A percentile compares a stretch with the other conserved stretches of the same genome.
These are phyloP conservation scores for Diaporthe citrichinensis DNA, from an alignment of 2,329 filamentous ascomycete species.

Conservation along the genomic window DNA sequence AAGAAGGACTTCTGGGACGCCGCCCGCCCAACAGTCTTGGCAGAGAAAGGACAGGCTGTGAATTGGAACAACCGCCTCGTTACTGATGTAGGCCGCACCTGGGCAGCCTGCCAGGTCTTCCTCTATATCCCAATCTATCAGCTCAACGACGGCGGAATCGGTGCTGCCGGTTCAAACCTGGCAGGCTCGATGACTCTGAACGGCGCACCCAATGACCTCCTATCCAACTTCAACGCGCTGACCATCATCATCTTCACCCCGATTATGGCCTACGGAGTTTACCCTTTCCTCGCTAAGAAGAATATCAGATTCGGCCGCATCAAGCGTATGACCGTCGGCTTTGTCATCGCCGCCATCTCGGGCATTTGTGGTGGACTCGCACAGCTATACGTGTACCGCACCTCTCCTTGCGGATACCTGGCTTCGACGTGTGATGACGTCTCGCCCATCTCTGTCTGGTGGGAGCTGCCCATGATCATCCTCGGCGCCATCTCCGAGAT, in stretches of 20 bases:
- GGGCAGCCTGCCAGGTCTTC: slow-evolving; percentile 56
- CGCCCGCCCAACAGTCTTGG: slow-evolving; percentile 69
- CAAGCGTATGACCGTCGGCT: slow-evolving; percentile 69
- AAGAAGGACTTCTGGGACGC: slow-evolving; percentile 70
- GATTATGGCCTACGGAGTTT: slow-evolving; percentile 67
- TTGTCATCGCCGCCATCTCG: slow-evolving; percentile 56
- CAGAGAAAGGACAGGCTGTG: slow-evolving; percentile 63
- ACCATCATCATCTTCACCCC: slow-evolving; percentile 70
- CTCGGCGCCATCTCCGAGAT: slow-evolving; percentile 69
- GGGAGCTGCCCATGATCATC: slow-evolving; percentile 64
- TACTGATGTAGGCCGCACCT: slow-evolving; percentile 71
- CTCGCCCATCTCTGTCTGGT: slow-evolving; percentile 65
- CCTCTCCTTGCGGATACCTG: slow-evolving; percentile 65
- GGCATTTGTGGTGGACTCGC: slow-evolving; percentile 66
- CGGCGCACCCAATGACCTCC: slow-evolving; percentile 71
- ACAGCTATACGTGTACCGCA: slow-evolving; percentile 71
- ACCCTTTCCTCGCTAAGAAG: slow-evolving; percentile 66
- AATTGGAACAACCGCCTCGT: slow-evolving; percentile 77
- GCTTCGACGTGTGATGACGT: slow-evolving; percentile 54
- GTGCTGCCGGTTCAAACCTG: slow-evolving; percentile 52
- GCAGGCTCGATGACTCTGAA: slow-evolving; percentile 59
- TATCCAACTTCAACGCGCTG: slow-evolving; percentile 72
- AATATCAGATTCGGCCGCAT: slow-evolving; percentile 71
- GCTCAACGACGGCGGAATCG: slow-evolving; percentile 58
- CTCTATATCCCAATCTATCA: slow-evolving; percentile 58